phyloP scores from a whole-genome alignment of 192 early-diverging fungal genomes.

The Coemansia sp. region DNA sequence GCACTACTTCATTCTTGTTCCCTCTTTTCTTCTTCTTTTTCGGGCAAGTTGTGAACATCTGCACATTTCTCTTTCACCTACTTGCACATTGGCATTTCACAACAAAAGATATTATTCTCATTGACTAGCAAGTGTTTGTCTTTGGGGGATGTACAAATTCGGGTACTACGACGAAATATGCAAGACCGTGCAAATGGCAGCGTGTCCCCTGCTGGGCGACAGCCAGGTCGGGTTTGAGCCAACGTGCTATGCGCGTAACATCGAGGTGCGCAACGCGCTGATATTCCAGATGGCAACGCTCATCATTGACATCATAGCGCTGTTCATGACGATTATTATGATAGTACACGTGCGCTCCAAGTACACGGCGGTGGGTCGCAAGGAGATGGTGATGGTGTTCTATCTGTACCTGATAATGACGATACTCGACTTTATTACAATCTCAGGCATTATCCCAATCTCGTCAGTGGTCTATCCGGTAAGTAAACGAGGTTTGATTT shows the following conservation, averaged over 20 bases:
- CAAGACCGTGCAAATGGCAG: constrained; percentile 56
- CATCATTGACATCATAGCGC: constrained; percentile 88
- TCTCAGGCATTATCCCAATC: constrained; percentile 91
- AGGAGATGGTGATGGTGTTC: constrained; percentile 99
- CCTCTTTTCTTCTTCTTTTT: constrained; percentile 5
- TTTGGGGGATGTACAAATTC: constrained; percentile 54
- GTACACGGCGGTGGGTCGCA: constrained; percentile 98
- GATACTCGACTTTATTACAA: constrained; percentile 85
- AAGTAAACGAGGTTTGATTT: constrained; percentile 14
- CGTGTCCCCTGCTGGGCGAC: constrained; percentile 58
- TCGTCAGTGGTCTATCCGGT: constrained; percentile 70
- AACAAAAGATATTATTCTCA: constrained; percentile 1
- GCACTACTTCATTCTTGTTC: not conserved
- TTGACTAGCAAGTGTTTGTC: not conserved
- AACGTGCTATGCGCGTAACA: constrained; percentile 92
- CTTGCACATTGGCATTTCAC: not conserved
- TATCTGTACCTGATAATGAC: constrained; percentile 88
- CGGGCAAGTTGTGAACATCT: constrained; percentile 1
- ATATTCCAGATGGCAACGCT: constrained; percentile 97
- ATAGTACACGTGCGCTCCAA: constrained; percentile 97
- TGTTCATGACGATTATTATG: constrained; percentile 98
- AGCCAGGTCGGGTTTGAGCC: constrained; percentile 74
- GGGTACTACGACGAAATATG: constrained; percentile 92
- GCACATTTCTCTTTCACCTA: not conserved
- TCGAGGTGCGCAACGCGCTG: constrained; percentile 78